A percentile compares a stretch with the other conserved stretches of the same genome.
Conservation (phyloP, 2,329 filamentous ascomycete genomes). For the Tolypocladium amazonense region DNA sequence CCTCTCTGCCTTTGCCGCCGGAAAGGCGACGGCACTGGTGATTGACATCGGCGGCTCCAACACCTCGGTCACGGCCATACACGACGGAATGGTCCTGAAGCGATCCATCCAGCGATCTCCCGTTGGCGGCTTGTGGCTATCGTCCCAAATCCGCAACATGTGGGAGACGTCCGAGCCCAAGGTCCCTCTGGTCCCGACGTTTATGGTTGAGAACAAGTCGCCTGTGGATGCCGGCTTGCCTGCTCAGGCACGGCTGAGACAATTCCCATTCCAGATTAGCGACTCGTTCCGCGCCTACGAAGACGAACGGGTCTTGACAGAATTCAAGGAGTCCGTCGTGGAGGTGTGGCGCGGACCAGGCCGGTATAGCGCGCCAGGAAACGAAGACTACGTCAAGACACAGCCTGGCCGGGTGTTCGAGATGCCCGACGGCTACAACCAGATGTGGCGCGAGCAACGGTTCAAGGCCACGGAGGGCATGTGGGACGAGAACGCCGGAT, state of each 20-base stretch:
- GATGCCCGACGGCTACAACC: slow-evolving; percentile 94
- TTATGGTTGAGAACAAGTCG: slow-evolving; percentile 77
- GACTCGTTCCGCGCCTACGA: slow-evolving; percentile 72
- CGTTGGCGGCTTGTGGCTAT: slow-evolving; percentile 82
- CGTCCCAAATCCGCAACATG: slow-evolving; percentile 73
- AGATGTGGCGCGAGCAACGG: slow-evolving; percentile 83
- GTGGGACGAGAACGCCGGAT: slow-evolving; percentile 76
- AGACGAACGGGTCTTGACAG: slow-evolving; percentile 85
- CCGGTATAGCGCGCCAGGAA: slow-evolving; percentile 51
- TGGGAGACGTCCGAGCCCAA: slow-evolving; percentile 61
- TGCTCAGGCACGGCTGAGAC: slow-evolving; percentile 63
- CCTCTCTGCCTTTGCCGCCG: slow-evolving; percentile 80
- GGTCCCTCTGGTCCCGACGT: slow-evolving; percentile 72
- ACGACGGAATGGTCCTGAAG: slow-evolving; percentile 90
- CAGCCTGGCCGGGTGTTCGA: slow-evolving; percentile 83
- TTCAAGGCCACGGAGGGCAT: slow-evolving; percentile 80
- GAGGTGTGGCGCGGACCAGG: slow-evolving; percentile 83
- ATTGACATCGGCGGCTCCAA: slow-evolving; percentile 85
- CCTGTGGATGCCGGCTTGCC: slow-evolving; percentile 78
- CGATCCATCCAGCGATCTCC: slow-evolving; percentile 79
- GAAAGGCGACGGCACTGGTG: slow-evolving; percentile 86
- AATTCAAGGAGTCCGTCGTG: slow-evolving; percentile 97
- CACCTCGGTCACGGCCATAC: slow-evolving; percentile 80
- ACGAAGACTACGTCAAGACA: slow-evolving; percentile 64
- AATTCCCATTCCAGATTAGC: slow-evolving; percentile 50